Evolutionary conservation across 2,329 filamentous ascomycete species (phyloP).

Genomic region (Ilyonectria destructans): DNA sequence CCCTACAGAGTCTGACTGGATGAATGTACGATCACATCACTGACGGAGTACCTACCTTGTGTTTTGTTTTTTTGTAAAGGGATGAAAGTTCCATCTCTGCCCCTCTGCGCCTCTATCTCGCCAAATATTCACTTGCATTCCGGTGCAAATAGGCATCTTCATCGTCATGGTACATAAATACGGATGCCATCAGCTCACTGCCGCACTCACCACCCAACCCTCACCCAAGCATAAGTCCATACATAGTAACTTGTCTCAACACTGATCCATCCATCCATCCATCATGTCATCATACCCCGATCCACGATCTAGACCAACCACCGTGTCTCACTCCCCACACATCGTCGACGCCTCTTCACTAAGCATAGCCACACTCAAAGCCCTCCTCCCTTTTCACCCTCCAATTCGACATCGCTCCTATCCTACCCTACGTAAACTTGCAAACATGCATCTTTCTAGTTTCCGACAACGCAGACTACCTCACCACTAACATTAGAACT

Average conservation of each 20-base stretch:
- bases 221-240: background rate
- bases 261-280: constrained; percentile 18
- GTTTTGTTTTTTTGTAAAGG: background rate
- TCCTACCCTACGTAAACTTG: background rate
- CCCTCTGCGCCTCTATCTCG: too few relatives aligned
- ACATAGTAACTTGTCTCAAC: constrained; percentile 5
- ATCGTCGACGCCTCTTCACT: constrained; percentile 2
- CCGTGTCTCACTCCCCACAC: constrained; percentile 27
- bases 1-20: background rate
- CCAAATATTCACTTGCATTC: background rate
- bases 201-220: constrained; percentile 9
- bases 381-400: constrained; percentile 3
- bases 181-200: constrained; percentile 10
- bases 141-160: background rate
- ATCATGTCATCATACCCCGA: constrained; percentile 21
- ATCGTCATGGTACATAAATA: background rate
- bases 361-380: constrained; percentile 17
- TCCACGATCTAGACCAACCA: constrained; percentile 10
- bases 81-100: background rate
- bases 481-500: too few relatives aligned
- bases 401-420: background rate
- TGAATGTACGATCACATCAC: background rate
- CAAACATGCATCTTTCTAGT: constrained; percentile 1
- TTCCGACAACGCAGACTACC: background rate
- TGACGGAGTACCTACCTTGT: background rate